phyloP scores from a whole-genome alignment of 2,329 filamentous ascomycete species.

The Thermomyces lanuginosus region DNA sequence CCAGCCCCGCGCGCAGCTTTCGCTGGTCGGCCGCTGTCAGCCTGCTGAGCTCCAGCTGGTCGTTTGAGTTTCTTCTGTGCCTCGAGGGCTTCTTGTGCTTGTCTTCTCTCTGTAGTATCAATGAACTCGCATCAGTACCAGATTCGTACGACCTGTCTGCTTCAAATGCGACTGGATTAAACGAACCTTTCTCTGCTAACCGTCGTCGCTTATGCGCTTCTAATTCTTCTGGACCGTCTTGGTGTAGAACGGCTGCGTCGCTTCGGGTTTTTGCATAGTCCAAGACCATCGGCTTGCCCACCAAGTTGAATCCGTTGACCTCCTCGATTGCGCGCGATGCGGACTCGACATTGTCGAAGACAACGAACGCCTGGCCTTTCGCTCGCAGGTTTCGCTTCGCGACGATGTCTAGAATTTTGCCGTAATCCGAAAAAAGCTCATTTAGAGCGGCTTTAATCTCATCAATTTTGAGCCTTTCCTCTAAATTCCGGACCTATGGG shows the following conservation, averaged over 20 bases:
- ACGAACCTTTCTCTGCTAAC: slow-evolving; percentile 70
- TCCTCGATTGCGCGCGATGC: slow-evolving; percentile 71
- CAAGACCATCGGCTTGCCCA: slow-evolving; percentile 76
- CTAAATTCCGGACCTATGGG: slow-evolving; percentile 56
- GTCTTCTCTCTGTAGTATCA: slow-evolving; percentile 46
- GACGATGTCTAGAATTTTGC: slow-evolving; percentile 66
- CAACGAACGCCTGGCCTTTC: slow-evolving; percentile 89
- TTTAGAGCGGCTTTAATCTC: slow-evolving; percentile 55
- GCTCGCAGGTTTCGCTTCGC: slow-evolving; percentile 81
- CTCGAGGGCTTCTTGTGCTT: slow-evolving; percentile 64
- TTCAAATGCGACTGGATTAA: background rate
- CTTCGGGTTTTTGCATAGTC: slow-evolving; percentile 68
- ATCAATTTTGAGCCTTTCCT: slow-evolving; percentile 78
- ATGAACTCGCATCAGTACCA: slow-evolving; percentile 5
- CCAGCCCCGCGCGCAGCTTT: slow-evolving; percentile 58
- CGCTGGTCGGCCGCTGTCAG: slow-evolving; percentile 39
- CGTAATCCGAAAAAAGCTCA: slow-evolving; percentile 77
- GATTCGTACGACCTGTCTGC: no score
- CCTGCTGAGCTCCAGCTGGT: slow-evolving; percentile 30
- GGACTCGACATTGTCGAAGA: slow-evolving; percentile 69
- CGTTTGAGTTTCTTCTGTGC: slow-evolving; percentile 63
- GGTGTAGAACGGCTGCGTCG: slow-evolving; percentile 66
- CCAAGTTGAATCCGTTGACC: slow-evolving; percentile 80
- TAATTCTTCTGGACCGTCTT: slow-evolving; percentile 62
- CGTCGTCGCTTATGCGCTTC: slow-evolving; percentile 73